These are phyloP conservation scores for Triadica sebifera DNA, from an alignment of 345 rosid genomes.

Conservation along the genomic window DNA sequence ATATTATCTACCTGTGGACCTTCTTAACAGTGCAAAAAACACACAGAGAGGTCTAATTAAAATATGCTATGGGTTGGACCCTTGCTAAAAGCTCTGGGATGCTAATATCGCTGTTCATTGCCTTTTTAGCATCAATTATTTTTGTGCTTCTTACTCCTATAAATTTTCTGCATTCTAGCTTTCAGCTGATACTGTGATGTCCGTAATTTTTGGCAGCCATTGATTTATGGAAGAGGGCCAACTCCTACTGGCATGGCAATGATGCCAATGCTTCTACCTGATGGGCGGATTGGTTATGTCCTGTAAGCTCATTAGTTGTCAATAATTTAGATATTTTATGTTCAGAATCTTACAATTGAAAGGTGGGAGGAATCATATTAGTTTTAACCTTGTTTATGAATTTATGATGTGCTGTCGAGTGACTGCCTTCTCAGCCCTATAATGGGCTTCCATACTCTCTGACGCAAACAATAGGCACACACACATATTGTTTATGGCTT, in stretches of 20 bases:
- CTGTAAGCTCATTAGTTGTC: slow-evolving; percentile 52
- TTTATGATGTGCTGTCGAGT: background rate
- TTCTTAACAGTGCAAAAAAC: background rate
- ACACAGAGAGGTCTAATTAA: background rate
- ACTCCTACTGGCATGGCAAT: slow-evolving; percentile 83
- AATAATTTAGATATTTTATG: background rate
- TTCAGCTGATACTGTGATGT: slow-evolving; percentile 19
- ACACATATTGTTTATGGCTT: background rate
- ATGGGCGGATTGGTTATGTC: slow-evolving; percentile 89
- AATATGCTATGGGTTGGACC: background rate
- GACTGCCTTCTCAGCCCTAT: background rate
- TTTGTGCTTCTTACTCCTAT: slow-evolving; percentile 1
- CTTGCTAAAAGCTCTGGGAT: background rate
- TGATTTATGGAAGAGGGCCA: slow-evolving; percentile 76
- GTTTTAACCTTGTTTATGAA: background rate
- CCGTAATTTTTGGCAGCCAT: slow-evolving; percentile 57
- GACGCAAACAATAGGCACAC: background rate
- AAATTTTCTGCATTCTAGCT: background rate
- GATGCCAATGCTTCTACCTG: slow-evolving; percentile 97
- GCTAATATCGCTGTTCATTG: background rate
- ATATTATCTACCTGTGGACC: background rate
- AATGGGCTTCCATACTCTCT: background rate
- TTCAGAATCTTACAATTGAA: background rate
- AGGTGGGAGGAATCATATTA: background rate
- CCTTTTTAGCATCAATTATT: background rate